phyloP scores from a whole-genome alignment of 306 rosid genomes.

The Calophaca sinica region DNA sequence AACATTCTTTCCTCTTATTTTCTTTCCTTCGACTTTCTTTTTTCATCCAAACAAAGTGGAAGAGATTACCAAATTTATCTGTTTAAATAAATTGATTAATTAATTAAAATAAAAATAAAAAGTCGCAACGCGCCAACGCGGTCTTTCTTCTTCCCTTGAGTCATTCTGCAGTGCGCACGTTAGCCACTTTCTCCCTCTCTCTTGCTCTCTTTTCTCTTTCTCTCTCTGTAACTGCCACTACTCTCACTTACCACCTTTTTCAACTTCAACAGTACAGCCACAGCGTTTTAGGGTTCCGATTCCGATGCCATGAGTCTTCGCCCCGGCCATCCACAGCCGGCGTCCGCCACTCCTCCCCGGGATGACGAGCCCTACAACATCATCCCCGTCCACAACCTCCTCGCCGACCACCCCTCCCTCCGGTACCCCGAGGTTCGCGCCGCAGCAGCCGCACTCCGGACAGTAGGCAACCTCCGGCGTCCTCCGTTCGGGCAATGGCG shows the following conservation, averaged over 20 bases:
- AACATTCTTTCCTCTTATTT: too few species aligned
- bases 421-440: conserved; percentile 95
- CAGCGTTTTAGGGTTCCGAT: conserved; percentile 40
- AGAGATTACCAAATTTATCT: neutral
- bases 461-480: conserved; percentile 76
- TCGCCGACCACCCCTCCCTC: conserved; percentile 90
- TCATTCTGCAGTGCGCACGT: conserved; percentile 37
- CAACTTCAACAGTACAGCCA: neutral
- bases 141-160: conserved; percentile 24
- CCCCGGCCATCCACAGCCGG: conserved; percentile 46
- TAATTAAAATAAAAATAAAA: too few species aligned
- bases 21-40: too few species aligned
- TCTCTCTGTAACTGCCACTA: conserved; percentile 43
- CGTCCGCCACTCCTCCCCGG: neutral
- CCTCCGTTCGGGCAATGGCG: conserved; percentile 84
- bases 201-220: neutral
- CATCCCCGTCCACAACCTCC: conserved; percentile 84
- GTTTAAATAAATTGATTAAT: neutral
- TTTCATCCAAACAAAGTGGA: too few species aligned
- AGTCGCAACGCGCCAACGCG: conserved; percentile 31
- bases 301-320: conserved; percentile 57
- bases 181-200: conserved; percentile 19
- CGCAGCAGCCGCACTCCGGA: conserved; percentile 64
- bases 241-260: conserved; percentile 4
- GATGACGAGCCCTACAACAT: conserved; percentile 78